phyloP scores from a whole-genome alignment of 2,329 filamentous ascomycete genomes.

The Alternaria alternata region DNA sequence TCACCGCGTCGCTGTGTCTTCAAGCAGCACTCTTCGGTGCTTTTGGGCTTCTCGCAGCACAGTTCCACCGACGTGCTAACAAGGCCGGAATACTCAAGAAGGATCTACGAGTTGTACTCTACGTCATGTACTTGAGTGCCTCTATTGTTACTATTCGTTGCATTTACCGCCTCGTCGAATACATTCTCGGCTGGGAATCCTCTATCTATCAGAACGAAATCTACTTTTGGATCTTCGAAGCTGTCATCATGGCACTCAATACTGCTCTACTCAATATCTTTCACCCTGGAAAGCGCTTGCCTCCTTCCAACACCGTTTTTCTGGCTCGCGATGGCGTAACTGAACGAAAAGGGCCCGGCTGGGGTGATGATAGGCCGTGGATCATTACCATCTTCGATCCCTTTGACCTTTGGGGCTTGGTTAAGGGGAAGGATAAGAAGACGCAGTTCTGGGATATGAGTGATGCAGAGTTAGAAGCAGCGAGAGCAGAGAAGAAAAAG shows the following conservation, averaged over 20 bases:
- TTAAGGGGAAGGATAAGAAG: constrained; percentile 44
- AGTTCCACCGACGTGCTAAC: constrained; percentile 58
- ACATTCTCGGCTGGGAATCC: constrained; percentile 51
- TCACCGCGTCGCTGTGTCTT: constrained; percentile 60
- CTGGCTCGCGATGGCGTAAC: constrained; percentile 61
- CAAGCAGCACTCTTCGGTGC: constrained; percentile 60
- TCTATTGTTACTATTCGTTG: constrained; percentile 58
- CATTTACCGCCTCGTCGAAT: constrained; percentile 63
- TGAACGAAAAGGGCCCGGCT: constrained; percentile 60
- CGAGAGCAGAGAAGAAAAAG: constrained; percentile 37
- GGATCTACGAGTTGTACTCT: constrained; percentile 56
- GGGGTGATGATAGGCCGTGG: constrained; percentile 57
- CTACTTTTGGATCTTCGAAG: constrained; percentile 65
- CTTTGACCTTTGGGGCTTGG: constrained; percentile 46
- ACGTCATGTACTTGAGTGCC: constrained; percentile 59
- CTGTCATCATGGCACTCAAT: constrained; percentile 61
- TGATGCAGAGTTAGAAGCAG: constrained; percentile 39
- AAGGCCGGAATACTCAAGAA: constrained; percentile 51
- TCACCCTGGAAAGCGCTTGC: constrained; percentile 61
- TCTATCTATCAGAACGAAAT: constrained; percentile 56
- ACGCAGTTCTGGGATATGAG: constrained; percentile 50
- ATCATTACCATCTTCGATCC: constrained; percentile 52
- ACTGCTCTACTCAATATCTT: constrained; percentile 61
- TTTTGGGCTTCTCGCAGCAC: constrained; percentile 58
- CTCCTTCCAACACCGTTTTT: constrained; percentile 60